Evolutionary conservation across 2,329 filamentous ascomycete genomes (phyloP).

Genomic region (Apiospora marii): DNA sequence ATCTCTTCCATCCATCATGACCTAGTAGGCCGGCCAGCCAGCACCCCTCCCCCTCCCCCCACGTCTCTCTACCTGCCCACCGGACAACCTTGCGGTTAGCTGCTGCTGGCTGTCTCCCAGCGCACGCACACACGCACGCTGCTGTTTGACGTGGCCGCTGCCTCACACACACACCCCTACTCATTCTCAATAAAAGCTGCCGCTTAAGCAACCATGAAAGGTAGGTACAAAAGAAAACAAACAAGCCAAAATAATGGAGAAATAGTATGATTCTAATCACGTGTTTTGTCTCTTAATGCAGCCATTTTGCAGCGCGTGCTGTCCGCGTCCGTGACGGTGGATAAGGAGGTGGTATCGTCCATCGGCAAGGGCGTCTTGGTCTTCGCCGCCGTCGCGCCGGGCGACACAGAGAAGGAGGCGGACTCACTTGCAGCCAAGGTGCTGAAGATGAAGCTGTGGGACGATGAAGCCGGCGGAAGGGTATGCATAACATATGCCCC

Average conservation of each 20-base stretch:
- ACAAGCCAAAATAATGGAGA: not conserved
- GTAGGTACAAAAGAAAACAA: constrained; percentile 27
- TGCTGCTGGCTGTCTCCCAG: not conserved
- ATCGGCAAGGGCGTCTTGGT: constrained; percentile 92
- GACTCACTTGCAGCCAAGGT: constrained; percentile 86
- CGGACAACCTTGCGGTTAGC: constrained; percentile 1
- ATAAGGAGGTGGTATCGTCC: constrained; percentile 86
- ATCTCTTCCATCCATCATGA: not conserved
- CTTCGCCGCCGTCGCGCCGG: constrained; percentile 88
- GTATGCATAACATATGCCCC: constrained; percentile 51
- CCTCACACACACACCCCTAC: not conserved
- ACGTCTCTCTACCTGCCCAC: not conserved
- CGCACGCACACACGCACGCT: not conserved
- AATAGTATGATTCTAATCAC: not conserved
- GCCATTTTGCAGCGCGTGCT: constrained; percentile 93
- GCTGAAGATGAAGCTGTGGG: constrained; percentile 90
- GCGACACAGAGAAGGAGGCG: constrained; percentile 88
- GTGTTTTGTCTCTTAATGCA: constrained; percentile 46
- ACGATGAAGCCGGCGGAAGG: constrained; percentile 75
- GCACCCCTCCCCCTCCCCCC: not conserved
- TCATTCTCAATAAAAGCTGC: not conserved
- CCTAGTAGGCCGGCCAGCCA: not conserved
- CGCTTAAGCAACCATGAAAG: constrained; percentile 33
- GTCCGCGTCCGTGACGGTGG: constrained; percentile 94
- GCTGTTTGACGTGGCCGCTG: not conserved